Conservation (phyloP, 352 stramenopile species). For the Thraustochytrium striatum region DNA sequence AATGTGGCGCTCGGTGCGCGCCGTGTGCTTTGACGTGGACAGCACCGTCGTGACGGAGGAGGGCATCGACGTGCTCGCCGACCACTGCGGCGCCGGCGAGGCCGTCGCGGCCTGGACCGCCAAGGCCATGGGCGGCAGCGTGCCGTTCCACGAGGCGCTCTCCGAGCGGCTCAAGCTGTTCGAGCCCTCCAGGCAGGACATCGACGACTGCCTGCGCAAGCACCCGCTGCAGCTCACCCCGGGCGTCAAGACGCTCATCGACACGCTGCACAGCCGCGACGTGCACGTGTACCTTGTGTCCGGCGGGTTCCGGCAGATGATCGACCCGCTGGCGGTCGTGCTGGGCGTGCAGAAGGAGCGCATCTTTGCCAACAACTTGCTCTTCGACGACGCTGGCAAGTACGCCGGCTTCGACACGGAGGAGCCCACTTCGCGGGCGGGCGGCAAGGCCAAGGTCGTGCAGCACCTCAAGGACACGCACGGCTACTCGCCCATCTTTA, state of each 20-base stretch:
- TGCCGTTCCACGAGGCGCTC: constrained; percentile 97
- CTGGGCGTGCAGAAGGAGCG: constrained; percentile 75
- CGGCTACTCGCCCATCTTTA: constrained; percentile 88
- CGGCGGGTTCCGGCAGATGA: constrained; percentile 93
- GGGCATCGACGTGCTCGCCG: constrained; percentile 96
- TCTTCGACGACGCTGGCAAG: constrained; percentile 74
- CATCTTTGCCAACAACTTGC: constrained; percentile 97
- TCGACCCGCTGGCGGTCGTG: constrained; percentile 86
- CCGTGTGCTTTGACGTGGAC: constrained; percentile 92
- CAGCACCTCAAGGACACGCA: constrained; percentile 78
- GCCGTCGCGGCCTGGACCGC: constrained; percentile 73
- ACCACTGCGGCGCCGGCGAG: constrained; percentile 83
- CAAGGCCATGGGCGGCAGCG: constrained; percentile 93
- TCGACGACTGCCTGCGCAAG: constrained; percentile 79
- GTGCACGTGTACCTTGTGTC: constrained; percentile 95
- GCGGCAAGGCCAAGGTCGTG: constrained; percentile 74
- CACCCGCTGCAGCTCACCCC: constrained; percentile 82
- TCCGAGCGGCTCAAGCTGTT: constrained; percentile 90
- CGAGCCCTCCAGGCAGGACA: constrained; percentile 76
- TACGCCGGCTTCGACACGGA: constrained; percentile 88
- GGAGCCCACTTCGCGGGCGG: constrained; percentile 83
- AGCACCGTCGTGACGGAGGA: constrained; percentile 95
- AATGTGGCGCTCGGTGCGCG: constrained; percentile 57
- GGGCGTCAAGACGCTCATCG: constrained; percentile 80
- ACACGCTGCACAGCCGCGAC: constrained; percentile 74